Conservation (phyloP, 2,329 filamentous ascomycete species). For the Grosmannia serpens region DNA sequence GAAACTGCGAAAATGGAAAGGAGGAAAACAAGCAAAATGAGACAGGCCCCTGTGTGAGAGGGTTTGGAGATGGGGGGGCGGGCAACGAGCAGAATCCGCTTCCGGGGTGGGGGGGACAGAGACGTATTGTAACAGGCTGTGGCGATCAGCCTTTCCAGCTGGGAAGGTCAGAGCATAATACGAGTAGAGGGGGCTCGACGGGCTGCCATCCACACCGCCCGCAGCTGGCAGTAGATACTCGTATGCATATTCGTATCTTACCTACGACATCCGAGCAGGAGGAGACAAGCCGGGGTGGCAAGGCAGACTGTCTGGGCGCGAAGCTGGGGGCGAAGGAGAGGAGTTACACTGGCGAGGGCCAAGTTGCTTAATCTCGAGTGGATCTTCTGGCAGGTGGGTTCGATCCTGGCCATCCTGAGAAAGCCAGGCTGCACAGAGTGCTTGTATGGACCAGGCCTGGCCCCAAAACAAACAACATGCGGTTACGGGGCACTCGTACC, state of each 20-base stretch:
- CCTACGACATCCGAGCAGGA: too few species aligned
- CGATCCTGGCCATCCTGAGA: too few species aligned
- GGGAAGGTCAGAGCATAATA: not conserved
- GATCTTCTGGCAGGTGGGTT: not conserved
- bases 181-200: too few species aligned
- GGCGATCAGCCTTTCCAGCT: slow-evolving; percentile 4
- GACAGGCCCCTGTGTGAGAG: not conserved
- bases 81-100: not conserved
- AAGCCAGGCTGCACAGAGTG: not conserved
- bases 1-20: not conserved
- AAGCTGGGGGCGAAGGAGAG: too few species aligned
- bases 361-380: not conserved
- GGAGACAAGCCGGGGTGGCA: not conserved
- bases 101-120: not conserved
- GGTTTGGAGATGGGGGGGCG: too few species aligned
- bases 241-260: too few species aligned
- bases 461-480: not conserved
- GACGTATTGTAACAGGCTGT: slow-evolving; percentile 2
- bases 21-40: not conserved
- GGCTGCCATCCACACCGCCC: too few species aligned
- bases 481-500: not conserved
- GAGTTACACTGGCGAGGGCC: too few species aligned
- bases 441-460: too few species aligned
- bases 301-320: not conserved
- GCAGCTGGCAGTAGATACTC: too few species aligned